phyloP scores from a whole-genome alignment of 208 protist species.

The Leishmania martiniquensis region DNA sequence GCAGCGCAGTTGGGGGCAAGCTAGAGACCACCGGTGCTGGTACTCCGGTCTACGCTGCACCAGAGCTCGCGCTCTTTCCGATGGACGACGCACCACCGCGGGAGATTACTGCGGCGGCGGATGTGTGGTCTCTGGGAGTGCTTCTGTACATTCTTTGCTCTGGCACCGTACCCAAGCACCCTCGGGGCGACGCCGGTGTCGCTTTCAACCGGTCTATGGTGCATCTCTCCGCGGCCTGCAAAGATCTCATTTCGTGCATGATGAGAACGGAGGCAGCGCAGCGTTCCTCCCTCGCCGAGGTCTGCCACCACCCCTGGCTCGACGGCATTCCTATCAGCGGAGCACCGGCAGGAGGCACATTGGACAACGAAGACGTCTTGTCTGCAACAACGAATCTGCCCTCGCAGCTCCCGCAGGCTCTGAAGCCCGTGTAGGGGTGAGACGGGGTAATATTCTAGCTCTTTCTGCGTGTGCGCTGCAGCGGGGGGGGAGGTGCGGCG shows the following conservation, averaged over 20 bases:
- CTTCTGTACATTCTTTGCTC: slow-evolving; percentile 80
- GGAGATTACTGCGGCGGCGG: slow-evolving; percentile 36
- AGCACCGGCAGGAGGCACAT: neutral
- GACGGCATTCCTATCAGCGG: slow-evolving; percentile 24
- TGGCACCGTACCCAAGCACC: slow-evolving; percentile 51
- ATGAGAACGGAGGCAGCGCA: slow-evolving; percentile 36
- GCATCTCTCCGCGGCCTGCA: slow-evolving; percentile 39
- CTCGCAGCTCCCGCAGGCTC: slow-evolving; percentile 18
- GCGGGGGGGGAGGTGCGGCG: neutral
- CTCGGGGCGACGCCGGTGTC: slow-evolving; percentile 15
- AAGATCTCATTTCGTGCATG: slow-evolving; percentile 48
- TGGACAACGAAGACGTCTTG: slow-evolving; percentile 25
- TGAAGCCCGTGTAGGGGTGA: neutral
- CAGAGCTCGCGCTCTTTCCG: slow-evolving; percentile 41
- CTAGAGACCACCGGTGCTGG: slow-evolving; percentile 25
- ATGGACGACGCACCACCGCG: slow-evolving; percentile 7
- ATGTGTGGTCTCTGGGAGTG: slow-evolving; percentile 80
- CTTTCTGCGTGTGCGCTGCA: neutral
- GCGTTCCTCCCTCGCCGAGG: slow-evolving; percentile 34
- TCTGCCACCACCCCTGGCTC: slow-evolving; percentile 60
- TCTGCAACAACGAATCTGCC: slow-evolving; percentile 36
- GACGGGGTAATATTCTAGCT: too few relatives aligned
- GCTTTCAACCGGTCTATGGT: slow-evolving; percentile 38
- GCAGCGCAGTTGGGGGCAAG: slow-evolving; percentile 13
- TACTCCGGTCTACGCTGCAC: slow-evolving; percentile 71